These are phyloP conservation scores for Linum lewisii DNA, from an alignment of 345 rosid species.

Conservation along the genomic window DNA sequence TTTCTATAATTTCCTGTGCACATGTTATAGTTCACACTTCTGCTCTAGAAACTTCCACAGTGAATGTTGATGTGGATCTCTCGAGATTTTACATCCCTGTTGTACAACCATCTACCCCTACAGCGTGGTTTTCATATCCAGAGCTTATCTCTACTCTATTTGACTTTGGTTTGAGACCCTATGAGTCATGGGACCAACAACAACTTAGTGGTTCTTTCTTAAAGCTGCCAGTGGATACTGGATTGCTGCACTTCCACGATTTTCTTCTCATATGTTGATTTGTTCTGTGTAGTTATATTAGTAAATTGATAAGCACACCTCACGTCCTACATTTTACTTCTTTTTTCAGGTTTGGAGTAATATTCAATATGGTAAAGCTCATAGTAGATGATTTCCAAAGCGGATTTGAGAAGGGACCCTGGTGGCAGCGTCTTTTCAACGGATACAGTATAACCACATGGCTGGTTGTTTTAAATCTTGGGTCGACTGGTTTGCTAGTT, in stretches of 20 bases:
- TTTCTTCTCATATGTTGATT: too few relatives aligned
- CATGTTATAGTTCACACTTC: neutral
- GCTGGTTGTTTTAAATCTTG: constrained; percentile 79
- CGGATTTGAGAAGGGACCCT: constrained; percentile 82
- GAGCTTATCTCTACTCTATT: neutral
- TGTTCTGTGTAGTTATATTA: too few relatives aligned
- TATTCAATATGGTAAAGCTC: constrained; percentile 79
- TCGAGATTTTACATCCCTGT: neutral
- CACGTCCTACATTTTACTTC: neutral
- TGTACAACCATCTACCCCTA: neutral
- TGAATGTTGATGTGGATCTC: neutral
- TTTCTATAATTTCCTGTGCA: neutral
- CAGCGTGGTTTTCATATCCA: neutral
- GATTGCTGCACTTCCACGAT: too few relatives aligned
- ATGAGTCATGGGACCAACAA: neutral
- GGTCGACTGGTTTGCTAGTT: constrained; percentile 74
- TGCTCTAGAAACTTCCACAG: neutral
- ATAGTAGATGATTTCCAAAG: constrained; percentile 76
- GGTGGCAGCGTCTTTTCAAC: constrained; percentile 82
- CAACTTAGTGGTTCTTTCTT: too few relatives aligned
- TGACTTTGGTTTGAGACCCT: neutral
- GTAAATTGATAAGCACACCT: too few relatives aligned
- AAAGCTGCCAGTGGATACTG: too few relatives aligned
- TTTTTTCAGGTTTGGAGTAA: constrained; percentile 55
- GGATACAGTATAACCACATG: constrained; percentile 74